Percentiles rank a stretch among this genome's conserved stretches.
These are phyloP conservation scores for Chalciporus piperatus DNA, from an alignment of 768 basidiomycete species.

Conservation along the genomic window DNA sequence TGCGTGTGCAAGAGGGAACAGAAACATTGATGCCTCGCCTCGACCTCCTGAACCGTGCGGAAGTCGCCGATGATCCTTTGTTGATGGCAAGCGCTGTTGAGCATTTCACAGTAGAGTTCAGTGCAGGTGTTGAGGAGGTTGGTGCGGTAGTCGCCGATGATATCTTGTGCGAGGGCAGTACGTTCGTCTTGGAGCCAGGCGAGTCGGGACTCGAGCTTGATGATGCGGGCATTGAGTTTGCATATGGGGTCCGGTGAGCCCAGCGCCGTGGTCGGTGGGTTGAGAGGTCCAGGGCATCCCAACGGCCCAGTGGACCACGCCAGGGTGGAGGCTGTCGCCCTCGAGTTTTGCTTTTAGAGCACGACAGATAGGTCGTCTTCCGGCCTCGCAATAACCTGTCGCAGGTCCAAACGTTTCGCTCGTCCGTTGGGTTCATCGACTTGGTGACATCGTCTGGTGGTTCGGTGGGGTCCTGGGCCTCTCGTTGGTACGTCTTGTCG, in stretches of 20 bases:
- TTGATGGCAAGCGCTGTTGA: constrained; percentile 24
- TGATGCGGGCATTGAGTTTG: constrained; percentile 8
- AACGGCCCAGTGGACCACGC: constrained; percentile 3
- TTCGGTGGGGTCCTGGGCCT: too few species aligned
- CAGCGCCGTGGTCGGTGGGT: constrained; percentile 10
- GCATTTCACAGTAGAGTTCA: constrained; percentile 30
- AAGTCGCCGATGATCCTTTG: constrained; percentile 23
- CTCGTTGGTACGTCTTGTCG: too few species aligned
- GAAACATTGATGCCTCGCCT: constrained; percentile 24
- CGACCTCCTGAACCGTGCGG: constrained; percentile 25
- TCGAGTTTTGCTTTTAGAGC: background rate
- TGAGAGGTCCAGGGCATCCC: constrained; percentile 10
- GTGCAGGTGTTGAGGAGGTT: constrained; percentile 29
- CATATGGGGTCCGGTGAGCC: background rate
- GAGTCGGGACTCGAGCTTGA: constrained; percentile 14
- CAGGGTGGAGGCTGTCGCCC: background rate
- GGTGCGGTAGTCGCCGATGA: constrained; percentile 24
- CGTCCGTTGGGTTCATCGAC: too few species aligned
- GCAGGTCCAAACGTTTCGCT: too few species aligned
- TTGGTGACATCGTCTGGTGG: too few species aligned
- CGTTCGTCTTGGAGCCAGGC: constrained; percentile 13
- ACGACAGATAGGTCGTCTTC: constrained; percentile 31
- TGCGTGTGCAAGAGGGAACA: constrained; percentile 19
- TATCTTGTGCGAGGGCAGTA: constrained; percentile 23
- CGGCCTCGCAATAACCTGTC: constrained; percentile 1